Evolutionary conservation across 2,329 filamentous ascomycete genomes (phyloP).

Genomic region (Aquanectria penicillioides): DNA sequence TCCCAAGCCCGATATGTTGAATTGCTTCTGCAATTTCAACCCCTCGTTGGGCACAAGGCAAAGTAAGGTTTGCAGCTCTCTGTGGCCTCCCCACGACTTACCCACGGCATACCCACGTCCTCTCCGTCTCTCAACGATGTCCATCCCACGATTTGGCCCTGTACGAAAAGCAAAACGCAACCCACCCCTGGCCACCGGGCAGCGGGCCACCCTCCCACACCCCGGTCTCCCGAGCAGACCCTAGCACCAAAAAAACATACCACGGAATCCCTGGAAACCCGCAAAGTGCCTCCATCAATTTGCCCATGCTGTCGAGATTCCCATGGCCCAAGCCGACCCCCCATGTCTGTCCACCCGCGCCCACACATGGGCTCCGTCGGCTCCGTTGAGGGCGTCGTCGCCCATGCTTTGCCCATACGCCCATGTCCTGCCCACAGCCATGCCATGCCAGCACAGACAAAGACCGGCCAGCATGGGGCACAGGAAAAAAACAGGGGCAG

Average conservation of each 20-base stretch:
- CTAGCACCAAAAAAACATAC: slow-evolving; percentile 28
- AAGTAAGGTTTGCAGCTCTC: neutral
- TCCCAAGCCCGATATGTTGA: neutral
- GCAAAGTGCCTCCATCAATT: slow-evolving; percentile 21
- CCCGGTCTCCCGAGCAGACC: slow-evolving; percentile 25
- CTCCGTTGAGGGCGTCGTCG: slow-evolving; percentile 14
- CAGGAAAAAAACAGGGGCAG: neutral
- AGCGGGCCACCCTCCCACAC: slow-evolving; percentile 15
- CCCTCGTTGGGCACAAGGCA: no score
- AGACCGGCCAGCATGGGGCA: slow-evolving; percentile 10
- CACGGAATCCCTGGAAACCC: slow-evolving; percentile 29
- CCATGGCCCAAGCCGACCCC: slow-evolving; percentile 30
- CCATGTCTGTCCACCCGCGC: slow-evolving; percentile 4
- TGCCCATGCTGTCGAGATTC: slow-evolving; percentile 37
- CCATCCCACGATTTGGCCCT: slow-evolving; percentile 12
- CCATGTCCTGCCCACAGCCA: no score
- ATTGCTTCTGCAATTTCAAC: no score
- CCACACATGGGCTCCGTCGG: slow-evolving; percentile 4
- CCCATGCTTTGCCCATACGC: slow-evolving; percentile 1
- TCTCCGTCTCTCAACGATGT: neutral
- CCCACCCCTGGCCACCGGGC: slow-evolving; percentile 16
- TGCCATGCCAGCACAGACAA: neutral
- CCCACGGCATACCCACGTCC: neutral
- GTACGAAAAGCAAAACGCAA: slow-evolving; percentile 10
- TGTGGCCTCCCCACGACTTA: neutral